Conservation (phyloP, 2,329 filamentous ascomycete species). For the Verticillium alfalfae region DNA sequence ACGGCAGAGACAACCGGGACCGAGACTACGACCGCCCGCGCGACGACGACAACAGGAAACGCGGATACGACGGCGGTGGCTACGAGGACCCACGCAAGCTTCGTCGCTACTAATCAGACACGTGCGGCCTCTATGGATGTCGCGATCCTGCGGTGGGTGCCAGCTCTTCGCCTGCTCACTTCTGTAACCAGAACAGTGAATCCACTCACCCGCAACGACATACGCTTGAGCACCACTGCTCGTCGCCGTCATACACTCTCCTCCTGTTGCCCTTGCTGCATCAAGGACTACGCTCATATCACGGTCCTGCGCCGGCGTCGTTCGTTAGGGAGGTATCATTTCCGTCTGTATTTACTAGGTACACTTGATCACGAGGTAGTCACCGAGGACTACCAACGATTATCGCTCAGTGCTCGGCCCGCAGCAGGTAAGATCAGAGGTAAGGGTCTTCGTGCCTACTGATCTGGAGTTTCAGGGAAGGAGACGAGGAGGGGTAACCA, state of each 20-base stretch:
- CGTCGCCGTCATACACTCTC: too few species aligned
- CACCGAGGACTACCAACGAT: not conserved
- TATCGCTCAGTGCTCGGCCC: not conserved
- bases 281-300: not conserved
- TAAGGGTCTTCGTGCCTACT: conserved; percentile 39
- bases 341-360: not conserved
- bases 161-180: conserved; percentile 6
- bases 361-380: not conserved
- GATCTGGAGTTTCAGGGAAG: conserved; percentile 18
- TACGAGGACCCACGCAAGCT: conserved; percentile 73
- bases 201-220: too few species aligned
- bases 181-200: conserved; percentile 6
- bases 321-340: conserved; percentile 3
- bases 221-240: too few species aligned
- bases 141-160: conserved; percentile 36
- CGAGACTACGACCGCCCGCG: conserved; percentile 49
- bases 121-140: not conserved
- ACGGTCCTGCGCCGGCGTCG: not conserved
- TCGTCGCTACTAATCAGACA: conserved; percentile 53
- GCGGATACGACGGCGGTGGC: conserved; percentile 70
- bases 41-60: conserved; percentile 58
- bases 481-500: too few species aligned
- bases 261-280: not conserved
- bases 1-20: conserved; percentile 30
- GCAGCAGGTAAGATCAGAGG: conserved; percentile 49